Evolutionary conservation across 345 rosid genomes (phyloP).

Genomic region (Litchi chinensis): DNA sequence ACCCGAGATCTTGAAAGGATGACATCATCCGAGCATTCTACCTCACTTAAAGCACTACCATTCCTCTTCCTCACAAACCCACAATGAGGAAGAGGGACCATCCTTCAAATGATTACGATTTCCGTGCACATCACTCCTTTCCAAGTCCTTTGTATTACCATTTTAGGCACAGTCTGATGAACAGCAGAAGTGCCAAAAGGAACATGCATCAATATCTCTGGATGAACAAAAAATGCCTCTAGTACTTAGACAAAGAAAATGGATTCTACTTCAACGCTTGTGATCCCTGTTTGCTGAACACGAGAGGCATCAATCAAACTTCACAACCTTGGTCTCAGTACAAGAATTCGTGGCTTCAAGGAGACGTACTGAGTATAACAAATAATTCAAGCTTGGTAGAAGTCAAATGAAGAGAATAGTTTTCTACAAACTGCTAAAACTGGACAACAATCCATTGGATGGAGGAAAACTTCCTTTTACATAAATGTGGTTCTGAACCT

Average conservation of each 20-base stretch:
- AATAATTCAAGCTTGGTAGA: too few species aligned
- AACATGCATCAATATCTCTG: background rate
- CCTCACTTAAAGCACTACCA: background rate
- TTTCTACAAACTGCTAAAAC: background rate
- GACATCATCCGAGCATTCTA: background rate
- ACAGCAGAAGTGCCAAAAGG: background rate
- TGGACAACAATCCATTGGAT: background rate
- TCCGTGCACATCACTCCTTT: background rate
- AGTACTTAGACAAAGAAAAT: background rate
- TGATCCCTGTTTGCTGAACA: background rate
- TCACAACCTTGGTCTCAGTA: background rate
- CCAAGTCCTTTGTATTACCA: background rate
- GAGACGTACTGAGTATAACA: background rate
- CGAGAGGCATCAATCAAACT: background rate
- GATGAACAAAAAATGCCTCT: background rate
- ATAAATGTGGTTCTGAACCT: background rate
- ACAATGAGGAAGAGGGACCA: background rate
- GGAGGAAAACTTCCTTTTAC: too few species aligned
- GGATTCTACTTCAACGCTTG: background rate
- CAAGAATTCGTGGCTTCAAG: background rate
- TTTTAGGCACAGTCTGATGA: background rate
- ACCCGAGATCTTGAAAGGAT: background rate
- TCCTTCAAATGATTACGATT: background rate
- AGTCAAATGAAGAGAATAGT: background rate
- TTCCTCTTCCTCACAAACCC: background rate